A percentile compares a stretch with the other conserved stretches of the same genome.
These are phyloP conservation scores for Lactifluus echinatus DNA, from an alignment of 768 basidiomycete genomes.

Conservation along the genomic window DNA sequence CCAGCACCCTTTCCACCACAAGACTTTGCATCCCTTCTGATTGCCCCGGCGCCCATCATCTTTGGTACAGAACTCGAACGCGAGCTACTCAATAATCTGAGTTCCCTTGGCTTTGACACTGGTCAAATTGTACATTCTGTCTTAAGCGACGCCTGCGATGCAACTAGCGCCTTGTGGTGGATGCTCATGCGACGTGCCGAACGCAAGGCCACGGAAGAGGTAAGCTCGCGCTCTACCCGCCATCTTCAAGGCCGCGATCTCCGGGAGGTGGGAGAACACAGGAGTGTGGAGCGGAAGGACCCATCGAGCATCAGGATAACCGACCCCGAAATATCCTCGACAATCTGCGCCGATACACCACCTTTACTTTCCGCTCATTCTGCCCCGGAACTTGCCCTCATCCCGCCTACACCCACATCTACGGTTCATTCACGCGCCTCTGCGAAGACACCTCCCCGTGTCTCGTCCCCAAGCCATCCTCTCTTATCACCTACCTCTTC, in stretches of 20 bases:
- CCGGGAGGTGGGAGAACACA: conserved; percentile 9
- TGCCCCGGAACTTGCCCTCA: conserved; percentile 59
- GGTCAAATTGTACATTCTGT: conserved; percentile 96
- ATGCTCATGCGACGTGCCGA: conserved; percentile 79
- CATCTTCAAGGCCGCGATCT: conserved; percentile 5
- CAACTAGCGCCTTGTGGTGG: conserved; percentile 92
- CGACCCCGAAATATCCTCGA: conserved; percentile 11
- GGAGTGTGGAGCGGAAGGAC: conserved; percentile 19
- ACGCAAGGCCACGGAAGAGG: conserved; percentile 43
- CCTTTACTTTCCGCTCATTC: conserved; percentile 30
- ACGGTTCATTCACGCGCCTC: conserved; percentile 29
- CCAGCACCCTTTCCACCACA: conserved; percentile 33
- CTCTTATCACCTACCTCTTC: conserved; percentile 49
- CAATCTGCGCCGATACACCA: conserved; percentile 15
- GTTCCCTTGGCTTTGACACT: conserved; percentile 78
- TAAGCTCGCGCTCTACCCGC: conserved; percentile 8
- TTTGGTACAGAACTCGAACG: conserved; percentile 82
- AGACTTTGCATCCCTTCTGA: conserved; percentile 58
- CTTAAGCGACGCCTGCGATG: conserved; percentile 84
- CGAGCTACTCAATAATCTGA: conserved; percentile 66
- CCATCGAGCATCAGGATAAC: conserved; percentile 3
- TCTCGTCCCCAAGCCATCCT: conserved; percentile 30
- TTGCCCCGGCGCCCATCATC: conserved; percentile 63
- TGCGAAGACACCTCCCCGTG: conserved; percentile 46
- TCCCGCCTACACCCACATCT: conserved; percentile 69